Percentiles rank a stretch among this genome's conserved stretches.
Evolutionary conservation across 495 filamentous ascomycete genomes (phyloP).

Genomic region (Penicillium crystallinum): DNA sequence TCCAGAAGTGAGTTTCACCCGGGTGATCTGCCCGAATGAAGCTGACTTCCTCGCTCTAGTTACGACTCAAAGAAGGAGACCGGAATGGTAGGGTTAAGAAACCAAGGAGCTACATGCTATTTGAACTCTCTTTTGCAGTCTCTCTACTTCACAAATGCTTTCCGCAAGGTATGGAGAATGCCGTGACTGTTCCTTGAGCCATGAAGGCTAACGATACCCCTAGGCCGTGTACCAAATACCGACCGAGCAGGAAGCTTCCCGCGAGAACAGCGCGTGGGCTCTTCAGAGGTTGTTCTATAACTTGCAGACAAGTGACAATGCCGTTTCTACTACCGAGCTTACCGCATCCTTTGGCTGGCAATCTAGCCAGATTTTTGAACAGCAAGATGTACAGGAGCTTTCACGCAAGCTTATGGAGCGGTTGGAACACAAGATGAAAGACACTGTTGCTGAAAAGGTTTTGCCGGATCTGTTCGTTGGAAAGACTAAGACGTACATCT

Average conservation of each 20-base stretch:
- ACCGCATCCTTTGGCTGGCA: slow-evolving; percentile 98
- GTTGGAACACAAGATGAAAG: slow-evolving; percentile 96
- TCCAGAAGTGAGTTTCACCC: slow-evolving; percentile 65
- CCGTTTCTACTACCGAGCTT: slow-evolving; percentile 87
- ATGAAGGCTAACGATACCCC: not conserved
- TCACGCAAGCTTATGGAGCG: slow-evolving; percentile 95
- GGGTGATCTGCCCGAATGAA: not conserved
- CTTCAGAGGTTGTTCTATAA: slow-evolving; percentile 93
- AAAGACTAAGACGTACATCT: slow-evolving; percentile 97
- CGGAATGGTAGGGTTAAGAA: slow-evolving; percentile 92
- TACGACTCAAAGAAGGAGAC: slow-evolving; percentile 99
- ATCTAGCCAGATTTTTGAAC: slow-evolving; percentile 94
- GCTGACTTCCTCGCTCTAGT: slow-evolving; percentile 30
- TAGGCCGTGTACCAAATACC: slow-evolving; percentile 96
- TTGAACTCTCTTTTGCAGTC: slow-evolving; percentile 96
- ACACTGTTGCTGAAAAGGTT: slow-evolving; percentile 88
- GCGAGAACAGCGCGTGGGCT: slow-evolving; percentile 85
- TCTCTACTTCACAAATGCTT: slow-evolving; percentile 93
- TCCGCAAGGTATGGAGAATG: slow-evolving; percentile 69
- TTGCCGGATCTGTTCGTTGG: slow-evolving; percentile 88
- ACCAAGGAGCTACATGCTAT: slow-evolving; percentile 98
- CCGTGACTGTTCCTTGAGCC: not conserved
- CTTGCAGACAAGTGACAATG: slow-evolving; percentile 72
- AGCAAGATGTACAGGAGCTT: slow-evolving; percentile 97
- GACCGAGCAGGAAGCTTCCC: slow-evolving; percentile 73